Conservation (phyloP, 148 eudicot genomes). For the Suaeda aralocaspica region DNA sequence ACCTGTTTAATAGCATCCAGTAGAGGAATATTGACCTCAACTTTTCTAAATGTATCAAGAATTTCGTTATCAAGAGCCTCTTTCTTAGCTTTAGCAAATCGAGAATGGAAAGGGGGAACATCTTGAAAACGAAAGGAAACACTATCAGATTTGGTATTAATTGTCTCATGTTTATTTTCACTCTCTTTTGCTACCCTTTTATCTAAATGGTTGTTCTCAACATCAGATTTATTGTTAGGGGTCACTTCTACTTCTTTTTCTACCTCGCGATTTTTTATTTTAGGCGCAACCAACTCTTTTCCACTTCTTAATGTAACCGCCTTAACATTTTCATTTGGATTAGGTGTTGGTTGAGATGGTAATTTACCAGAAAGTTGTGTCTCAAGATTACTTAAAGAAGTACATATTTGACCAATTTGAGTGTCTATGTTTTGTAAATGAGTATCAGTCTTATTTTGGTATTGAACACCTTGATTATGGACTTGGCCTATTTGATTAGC, state of each 20-base stretch:
- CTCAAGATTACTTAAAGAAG: conserved; percentile 8
- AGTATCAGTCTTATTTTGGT: conserved; percentile 11
- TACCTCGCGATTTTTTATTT: not conserved
- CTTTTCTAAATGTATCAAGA: not conserved
- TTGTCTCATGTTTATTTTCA: not conserved
- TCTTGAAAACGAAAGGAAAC: not conserved
- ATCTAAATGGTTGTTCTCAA: not conserved
- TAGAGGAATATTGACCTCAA: too few relatives aligned
- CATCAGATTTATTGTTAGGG: not conserved
- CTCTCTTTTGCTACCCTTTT: not conserved
- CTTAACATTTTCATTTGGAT: not conserved
- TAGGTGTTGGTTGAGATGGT: conserved; percentile 7
- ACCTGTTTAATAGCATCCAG: conserved; percentile 12
- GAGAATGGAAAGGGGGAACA: conserved; percentile 13
- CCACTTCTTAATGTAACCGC: not conserved
- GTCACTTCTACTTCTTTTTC: conserved; percentile 4
- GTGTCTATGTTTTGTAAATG: conserved; percentile 9
- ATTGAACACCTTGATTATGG: not conserved
- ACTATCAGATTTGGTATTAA: not conserved
- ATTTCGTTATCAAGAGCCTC: conserved; percentile 10
- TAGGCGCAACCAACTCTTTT: not conserved
- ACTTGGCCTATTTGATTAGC: conserved; percentile 9
- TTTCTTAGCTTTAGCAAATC: conserved; percentile 7
- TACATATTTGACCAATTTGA: conserved; percentile 13
- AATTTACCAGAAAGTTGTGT: conserved; percentile 9